Conservation (phyloP, 495 filamentous ascomycete species). For the Penicillium maclennaniae region DNA sequence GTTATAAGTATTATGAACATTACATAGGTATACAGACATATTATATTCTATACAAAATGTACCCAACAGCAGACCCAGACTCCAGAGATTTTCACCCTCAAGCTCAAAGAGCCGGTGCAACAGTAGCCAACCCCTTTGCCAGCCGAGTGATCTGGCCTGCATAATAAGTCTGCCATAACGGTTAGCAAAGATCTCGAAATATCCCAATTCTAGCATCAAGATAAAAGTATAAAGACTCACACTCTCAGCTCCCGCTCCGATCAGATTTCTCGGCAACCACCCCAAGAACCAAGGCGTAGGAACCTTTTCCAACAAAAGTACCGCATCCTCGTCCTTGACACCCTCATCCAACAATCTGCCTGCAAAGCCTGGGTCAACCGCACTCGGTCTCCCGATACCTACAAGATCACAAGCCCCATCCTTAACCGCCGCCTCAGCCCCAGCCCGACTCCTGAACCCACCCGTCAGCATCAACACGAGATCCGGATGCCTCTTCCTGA, state of each 20-base stretch:
- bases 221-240: conserved; percentile 25
- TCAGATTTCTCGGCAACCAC: conserved; percentile 31
- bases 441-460: conserved; percentile 53
- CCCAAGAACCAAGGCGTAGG: conserved; percentile 29
- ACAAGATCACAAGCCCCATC: conserved; percentile 55
- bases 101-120: conserved; percentile 23
- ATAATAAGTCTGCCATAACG: conserved; percentile 35
- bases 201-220: not conserved
- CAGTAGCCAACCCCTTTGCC: conserved; percentile 32
- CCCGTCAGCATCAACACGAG: conserved; percentile 51
- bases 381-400: conserved; percentile 53
- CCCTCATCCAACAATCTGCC: conserved; percentile 50
- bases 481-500: conserved; percentile 40
- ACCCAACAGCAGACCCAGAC: not conserved
- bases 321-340: conserved; percentile 47
- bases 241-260: conserved; percentile 45
- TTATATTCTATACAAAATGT: not conserved
- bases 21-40: not conserved
- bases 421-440: conserved; percentile 50
- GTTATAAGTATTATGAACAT: too few species aligned
- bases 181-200: conserved; percentile 1
- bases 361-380: conserved; percentile 46
- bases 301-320: conserved; percentile 34
- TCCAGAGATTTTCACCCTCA: not conserved
- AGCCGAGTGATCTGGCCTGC: conserved; percentile 37